phyloP scores from a whole-genome alignment of 2,329 filamentous ascomycete species.

The Aureobasidium sp. region DNA sequence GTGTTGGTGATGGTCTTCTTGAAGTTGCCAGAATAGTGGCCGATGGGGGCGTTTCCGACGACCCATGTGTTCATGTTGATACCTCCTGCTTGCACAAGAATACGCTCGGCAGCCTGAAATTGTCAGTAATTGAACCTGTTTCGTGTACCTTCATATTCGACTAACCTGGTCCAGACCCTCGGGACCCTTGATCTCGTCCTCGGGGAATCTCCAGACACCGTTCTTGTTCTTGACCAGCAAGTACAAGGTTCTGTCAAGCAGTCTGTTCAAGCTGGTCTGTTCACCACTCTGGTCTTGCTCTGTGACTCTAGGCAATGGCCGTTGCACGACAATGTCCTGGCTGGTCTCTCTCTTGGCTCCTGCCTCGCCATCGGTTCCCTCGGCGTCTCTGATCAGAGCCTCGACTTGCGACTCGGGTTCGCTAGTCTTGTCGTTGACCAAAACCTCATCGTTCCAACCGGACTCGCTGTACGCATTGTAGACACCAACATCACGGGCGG shows the following conservation, averaged over 20 bases:
- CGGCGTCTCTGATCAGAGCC: constrained; percentile 65
- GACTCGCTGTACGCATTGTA: constrained; percentile 67
- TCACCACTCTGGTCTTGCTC: constrained; percentile 74
- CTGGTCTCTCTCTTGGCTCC: constrained; percentile 11
- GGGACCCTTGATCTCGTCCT: constrained; percentile 55
- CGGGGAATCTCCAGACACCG: constrained; percentile 75
- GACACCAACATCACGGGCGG: constrained; percentile 74
- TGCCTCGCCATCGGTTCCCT: constrained; percentile 32
- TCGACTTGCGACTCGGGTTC: constrained; percentile 58
- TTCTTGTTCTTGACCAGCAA: constrained; percentile 68
- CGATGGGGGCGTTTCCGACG: constrained; percentile 81
- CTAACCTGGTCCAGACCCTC: constrained; percentile 80
- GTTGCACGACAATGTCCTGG: constrained; percentile 44
- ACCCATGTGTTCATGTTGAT: constrained; percentile 99
- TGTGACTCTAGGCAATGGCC: constrained; percentile 60
- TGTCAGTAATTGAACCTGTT: not conserved
- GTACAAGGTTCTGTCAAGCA: constrained; percentile 76
- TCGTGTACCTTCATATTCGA: constrained; percentile 14
- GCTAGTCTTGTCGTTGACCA: constrained; percentile 62
- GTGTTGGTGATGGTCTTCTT: constrained; percentile 26
- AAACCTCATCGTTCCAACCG: constrained; percentile 87
- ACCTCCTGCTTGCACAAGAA: constrained; percentile 68
- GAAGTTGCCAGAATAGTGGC: constrained; percentile 60
- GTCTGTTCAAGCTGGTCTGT: constrained; percentile 66
- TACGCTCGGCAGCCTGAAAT: constrained; percentile 69